A percentile compares a stretch with the other conserved stretches of the same genome.
Evolutionary conservation across 495 filamentous ascomycete species (phyloP).

Genomic region (Mytilinidion resinicola): DNA sequence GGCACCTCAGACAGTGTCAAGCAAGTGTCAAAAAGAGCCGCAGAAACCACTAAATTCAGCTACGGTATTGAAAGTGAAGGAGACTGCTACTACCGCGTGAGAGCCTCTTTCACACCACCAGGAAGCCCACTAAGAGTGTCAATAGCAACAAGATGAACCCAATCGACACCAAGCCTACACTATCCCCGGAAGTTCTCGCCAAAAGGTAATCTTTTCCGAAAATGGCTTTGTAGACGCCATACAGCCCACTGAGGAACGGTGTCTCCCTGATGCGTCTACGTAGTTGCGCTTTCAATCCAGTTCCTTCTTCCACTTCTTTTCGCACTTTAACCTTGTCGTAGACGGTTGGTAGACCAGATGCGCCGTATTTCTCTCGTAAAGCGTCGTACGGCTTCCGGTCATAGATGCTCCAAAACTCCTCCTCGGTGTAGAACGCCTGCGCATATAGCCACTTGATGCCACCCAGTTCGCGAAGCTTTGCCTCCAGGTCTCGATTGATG

Average conservation of each 20-base stretch:
- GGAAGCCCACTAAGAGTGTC: no score
- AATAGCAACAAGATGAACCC: no score
- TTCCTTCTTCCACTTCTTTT: neutral
- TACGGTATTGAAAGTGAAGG: no score
- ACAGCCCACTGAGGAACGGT: neutral
- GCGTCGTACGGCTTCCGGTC: slow-evolving; percentile 44
- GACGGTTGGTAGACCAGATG: slow-evolving; percentile 45
- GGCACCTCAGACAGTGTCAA: no score
- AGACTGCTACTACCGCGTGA: no score
- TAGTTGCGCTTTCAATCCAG: neutral
- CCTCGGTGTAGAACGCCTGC: slow-evolving; percentile 50
- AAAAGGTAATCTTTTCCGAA: neutral
- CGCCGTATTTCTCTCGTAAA: slow-evolving; percentile 47
- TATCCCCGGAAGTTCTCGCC: neutral
- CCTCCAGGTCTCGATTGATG: slow-evolving; percentile 62
- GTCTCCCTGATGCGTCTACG: neutral
- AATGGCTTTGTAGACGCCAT: neutral
- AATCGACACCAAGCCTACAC: no score
- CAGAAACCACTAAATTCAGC: no score
- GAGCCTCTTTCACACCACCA: no score
- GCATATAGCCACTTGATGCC: slow-evolving; percentile 62
- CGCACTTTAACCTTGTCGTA: slow-evolving; percentile 47
- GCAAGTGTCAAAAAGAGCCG: no score
- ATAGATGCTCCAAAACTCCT: slow-evolving; percentile 55
- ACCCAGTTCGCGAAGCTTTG: slow-evolving; percentile 55